Percentiles rank a stretch among this genome's conserved stretches.
Evolutionary conservation across 305 asterid species (phyloP).

Genomic region (Solanum hybrid): DNA sequence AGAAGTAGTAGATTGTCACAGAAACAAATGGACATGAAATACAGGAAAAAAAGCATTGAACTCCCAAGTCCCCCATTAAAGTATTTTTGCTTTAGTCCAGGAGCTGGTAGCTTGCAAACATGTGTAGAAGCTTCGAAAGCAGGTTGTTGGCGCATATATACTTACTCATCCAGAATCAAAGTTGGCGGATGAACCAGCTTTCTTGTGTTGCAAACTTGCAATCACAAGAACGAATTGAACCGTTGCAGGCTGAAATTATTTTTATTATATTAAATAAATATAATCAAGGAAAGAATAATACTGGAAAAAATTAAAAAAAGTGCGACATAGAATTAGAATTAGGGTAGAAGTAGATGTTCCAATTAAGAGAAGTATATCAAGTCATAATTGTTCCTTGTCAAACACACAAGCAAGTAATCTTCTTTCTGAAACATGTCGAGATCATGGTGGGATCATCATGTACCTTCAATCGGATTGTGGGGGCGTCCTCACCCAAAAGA

Average conservation of each 20-base stretch:
- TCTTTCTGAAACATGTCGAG: neutral
- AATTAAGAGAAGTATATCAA: too few relatives aligned
- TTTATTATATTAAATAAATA: too few relatives aligned
- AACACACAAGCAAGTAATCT: neutral
- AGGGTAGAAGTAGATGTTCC: neutral
- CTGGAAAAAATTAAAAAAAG: too few relatives aligned
- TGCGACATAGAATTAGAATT: neutral
- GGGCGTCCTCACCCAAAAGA: neutral
- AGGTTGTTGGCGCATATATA: neutral
- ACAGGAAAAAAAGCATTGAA: neutral
- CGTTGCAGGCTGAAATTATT: neutral
- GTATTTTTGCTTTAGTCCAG: neutral
- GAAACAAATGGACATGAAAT: neutral
- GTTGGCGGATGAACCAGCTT: neutral
- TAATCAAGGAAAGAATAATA: too few relatives aligned
- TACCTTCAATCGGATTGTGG: neutral
- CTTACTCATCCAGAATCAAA: neutral
- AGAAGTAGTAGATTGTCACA: constrained; percentile 5
- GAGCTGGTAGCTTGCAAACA: too few relatives aligned
- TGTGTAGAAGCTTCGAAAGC: neutral
- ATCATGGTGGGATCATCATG: neutral
- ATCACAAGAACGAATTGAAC: neutral
- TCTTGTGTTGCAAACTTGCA: neutral
- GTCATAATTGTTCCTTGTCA: neutral
- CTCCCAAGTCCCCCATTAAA: too few relatives aligned